These are phyloP conservation scores for Exserohilum turcica DNA, from an alignment of 2,329 filamentous ascomycete genomes.

Conservation along the genomic window DNA sequence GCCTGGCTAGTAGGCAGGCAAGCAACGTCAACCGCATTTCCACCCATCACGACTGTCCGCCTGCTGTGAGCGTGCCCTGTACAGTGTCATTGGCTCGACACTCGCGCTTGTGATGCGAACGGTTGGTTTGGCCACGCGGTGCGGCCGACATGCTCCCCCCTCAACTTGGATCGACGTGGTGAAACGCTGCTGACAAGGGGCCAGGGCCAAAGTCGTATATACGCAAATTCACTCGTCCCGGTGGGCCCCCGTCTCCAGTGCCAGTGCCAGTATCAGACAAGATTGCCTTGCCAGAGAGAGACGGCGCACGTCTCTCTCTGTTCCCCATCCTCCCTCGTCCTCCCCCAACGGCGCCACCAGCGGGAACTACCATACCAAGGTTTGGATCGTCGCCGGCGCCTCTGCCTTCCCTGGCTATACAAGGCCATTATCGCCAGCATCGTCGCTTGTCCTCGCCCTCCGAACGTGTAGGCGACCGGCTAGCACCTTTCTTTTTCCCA, in stretches of 20 bases:
- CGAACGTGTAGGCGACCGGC: background rate
- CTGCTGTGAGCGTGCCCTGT: too few species aligned
- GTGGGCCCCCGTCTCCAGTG: constrained; percentile 8
- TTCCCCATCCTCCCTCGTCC: background rate
- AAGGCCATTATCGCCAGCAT: background rate
- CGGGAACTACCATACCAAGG: constrained; percentile 6
- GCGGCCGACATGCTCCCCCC: constrained; percentile 7
- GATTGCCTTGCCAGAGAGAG: too few species aligned
- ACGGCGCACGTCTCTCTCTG: constrained; percentile 1
- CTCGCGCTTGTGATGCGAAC: constrained; percentile 10
- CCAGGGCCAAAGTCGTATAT: constrained; percentile 1
- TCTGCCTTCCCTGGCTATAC: constrained; percentile 2
- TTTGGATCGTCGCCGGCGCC: constrained; percentile 5
- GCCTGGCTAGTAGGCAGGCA: background rate
- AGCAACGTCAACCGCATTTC: too few species aligned
- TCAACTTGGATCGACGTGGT: background rate
- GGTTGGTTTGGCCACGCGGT: constrained; percentile 12
- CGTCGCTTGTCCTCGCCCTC: background rate
- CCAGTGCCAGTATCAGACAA: too few species aligned
- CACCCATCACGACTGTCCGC: background rate
- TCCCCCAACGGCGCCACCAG: constrained; percentile 8
- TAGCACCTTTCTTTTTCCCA: constrained; percentile 6
- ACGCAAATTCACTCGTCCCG: too few species aligned
- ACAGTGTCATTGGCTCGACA: background rate
- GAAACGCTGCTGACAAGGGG: constrained; percentile 11